phyloP scores from a whole-genome alignment of 306 rosid species.

The Cucurbita argyrosperma region DNA sequence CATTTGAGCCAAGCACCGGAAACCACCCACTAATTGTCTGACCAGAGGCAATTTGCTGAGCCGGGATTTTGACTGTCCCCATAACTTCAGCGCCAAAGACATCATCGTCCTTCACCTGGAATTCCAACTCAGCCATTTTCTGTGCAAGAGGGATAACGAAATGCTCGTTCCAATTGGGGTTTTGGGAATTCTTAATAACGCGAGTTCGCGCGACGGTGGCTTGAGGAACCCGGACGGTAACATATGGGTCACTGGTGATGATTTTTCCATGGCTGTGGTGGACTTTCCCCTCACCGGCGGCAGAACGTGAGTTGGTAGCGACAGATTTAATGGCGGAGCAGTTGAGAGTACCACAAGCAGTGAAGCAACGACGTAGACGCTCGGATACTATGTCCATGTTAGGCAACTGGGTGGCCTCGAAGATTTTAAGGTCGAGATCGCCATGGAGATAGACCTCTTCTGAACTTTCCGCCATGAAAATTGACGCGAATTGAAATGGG shows the following conservation, averaged over 20 bases:
- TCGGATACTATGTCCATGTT: slow-evolving; percentile 78
- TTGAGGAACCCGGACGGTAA: slow-evolving; percentile 58
- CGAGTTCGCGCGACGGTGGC: slow-evolving; percentile 85
- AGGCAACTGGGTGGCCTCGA: slow-evolving; percentile 48
- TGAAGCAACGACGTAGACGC: slow-evolving; percentile 64
- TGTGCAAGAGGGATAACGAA: slow-evolving; percentile 73
- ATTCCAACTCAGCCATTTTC: slow-evolving; percentile 38
- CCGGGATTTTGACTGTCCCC: slow-evolving; percentile 49
- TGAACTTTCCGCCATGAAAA: slow-evolving; percentile 36
- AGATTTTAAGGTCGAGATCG: slow-evolving; percentile 54
- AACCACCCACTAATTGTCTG: slow-evolving; percentile 34
- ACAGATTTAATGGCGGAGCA: slow-evolving; percentile 9
- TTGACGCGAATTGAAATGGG: not conserved
- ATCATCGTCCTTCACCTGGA: slow-evolving; percentile 70
- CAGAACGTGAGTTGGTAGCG: not conserved
- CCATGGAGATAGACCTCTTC: slow-evolving; percentile 54
- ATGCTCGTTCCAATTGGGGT: slow-evolving; percentile 51
- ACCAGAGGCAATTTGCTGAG: slow-evolving; percentile 29
- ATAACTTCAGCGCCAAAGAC: slow-evolving; percentile 49
- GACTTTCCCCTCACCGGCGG: not conserved
- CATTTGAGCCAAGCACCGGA: slow-evolving; percentile 16
- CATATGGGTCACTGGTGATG: slow-evolving; percentile 67
- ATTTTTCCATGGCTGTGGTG: slow-evolving; percentile 18
- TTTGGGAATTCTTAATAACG: slow-evolving; percentile 49
- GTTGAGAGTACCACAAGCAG: slow-evolving; percentile 55